These are phyloP conservation scores for Bauhinia variegata DNA, from an alignment of 306 rosid species.

Conservation along the genomic window DNA sequence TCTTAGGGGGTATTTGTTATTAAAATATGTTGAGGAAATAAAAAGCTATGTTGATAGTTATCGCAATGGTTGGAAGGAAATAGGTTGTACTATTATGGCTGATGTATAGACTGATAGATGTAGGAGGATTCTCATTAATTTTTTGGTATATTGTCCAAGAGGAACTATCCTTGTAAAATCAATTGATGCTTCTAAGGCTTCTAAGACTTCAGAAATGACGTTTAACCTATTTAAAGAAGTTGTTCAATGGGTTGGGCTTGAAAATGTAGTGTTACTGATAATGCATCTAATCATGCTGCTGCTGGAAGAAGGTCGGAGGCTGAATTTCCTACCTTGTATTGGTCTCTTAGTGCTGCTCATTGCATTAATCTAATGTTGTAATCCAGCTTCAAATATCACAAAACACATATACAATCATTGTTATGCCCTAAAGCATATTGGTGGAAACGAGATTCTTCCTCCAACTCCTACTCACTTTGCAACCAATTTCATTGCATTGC, in stretches of 20 bases:
- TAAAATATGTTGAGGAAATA: neutral
- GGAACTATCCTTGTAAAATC: neutral
- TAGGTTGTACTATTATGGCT: too few species aligned
- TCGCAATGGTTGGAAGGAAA: neutral
- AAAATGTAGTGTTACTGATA: neutral
- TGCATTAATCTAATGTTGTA: neutral
- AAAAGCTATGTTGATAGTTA: neutral
- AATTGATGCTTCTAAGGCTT: neutral
- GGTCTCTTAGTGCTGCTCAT: neutral
- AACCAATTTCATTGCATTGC: too few species aligned
- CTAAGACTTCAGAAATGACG: neutral
- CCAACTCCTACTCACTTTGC: too few species aligned
- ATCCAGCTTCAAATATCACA: too few species aligned
- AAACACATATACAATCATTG: too few species aligned
- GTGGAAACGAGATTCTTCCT: too few species aligned
- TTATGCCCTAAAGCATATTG: too few species aligned
- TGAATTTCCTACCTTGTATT: neutral
- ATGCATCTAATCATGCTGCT: neutral
- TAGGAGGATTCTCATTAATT: neutral
- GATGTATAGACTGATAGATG: too few species aligned
- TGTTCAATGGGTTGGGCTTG: neutral
- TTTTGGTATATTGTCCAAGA: neutral
- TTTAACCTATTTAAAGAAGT: neutral
- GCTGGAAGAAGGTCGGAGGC: neutral
- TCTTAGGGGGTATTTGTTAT: neutral